Evolutionary conservation across 2,329 filamentous ascomycete genomes (phyloP).

Genomic region (Trichoderma sp.): DNA sequence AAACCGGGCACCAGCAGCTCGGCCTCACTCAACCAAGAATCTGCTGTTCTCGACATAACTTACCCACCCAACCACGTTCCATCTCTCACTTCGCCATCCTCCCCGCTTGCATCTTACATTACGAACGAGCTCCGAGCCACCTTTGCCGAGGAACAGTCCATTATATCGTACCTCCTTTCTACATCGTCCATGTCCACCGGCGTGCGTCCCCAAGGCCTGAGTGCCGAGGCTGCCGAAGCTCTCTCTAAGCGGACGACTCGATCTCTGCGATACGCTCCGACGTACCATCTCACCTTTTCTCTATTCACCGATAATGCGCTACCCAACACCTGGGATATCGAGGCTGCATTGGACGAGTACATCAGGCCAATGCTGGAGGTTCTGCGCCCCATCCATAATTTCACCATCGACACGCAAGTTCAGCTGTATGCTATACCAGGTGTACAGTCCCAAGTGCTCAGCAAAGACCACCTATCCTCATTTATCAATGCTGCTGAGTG

Average conservation of each 20-base stretch:
- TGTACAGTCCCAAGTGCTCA: constrained; percentile 65
- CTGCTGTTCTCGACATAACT: constrained; percentile 72
- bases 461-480: constrained; percentile 83
- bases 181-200: constrained; percentile 56
- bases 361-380: constrained; percentile 79
- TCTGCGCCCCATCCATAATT: constrained; percentile 83
- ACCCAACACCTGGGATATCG: constrained; percentile 90
- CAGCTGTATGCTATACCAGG: constrained; percentile 83
- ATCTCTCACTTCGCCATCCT: constrained; percentile 67
- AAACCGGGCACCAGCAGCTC: constrained; percentile 62
- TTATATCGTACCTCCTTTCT: constrained; percentile 73
- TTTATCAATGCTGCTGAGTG: constrained; percentile 99
- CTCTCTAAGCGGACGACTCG: constrained; percentile 73
- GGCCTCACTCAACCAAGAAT: constrained; percentile 67
- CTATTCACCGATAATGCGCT: constrained; percentile 78
- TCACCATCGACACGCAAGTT: constrained; percentile 94
- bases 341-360: constrained; percentile 76
- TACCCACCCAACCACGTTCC: constrained; percentile 72
- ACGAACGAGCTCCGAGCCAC: constrained; percentile 74
- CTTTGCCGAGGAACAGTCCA: constrained; percentile 86
- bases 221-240: constrained; percentile 55
- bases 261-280: constrained; percentile 87
- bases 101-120: constrained; percentile 73
- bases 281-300: constrained; percentile 94
- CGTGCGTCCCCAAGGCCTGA: constrained; percentile 46